These are phyloP conservation scores for Phlyctochytrium planicorne DNA, from an alignment of 192 early-diverging fungal genomes.

Conservation along the genomic window DNA sequence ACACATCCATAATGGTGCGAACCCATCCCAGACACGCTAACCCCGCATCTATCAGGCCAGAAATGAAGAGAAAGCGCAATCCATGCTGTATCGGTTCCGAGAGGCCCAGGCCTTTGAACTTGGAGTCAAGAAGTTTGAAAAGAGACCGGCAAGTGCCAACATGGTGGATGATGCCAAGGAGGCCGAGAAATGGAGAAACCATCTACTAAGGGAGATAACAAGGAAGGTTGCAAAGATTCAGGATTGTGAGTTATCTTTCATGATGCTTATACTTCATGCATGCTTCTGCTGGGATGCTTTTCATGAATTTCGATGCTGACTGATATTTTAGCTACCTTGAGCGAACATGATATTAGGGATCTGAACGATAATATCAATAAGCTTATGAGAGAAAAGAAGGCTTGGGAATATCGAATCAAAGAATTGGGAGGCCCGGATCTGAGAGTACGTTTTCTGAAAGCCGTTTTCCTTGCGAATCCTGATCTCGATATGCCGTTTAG, in stretches of 20 bases:
- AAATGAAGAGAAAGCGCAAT: slow-evolving; percentile 97
- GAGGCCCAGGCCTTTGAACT: slow-evolving; percentile 86
- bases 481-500: slow-evolving; percentile 37
- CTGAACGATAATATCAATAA: slow-evolving; percentile 98
- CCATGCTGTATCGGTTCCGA: slow-evolving; percentile 97
- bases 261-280: no score
- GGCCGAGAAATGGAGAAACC: slow-evolving; percentile 88
- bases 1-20: no score
- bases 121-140: slow-evolving; percentile 65
- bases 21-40: no score
- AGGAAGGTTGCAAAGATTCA: slow-evolving; percentile 87
- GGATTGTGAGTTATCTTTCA: slow-evolving; percentile 66
- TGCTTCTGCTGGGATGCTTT: slow-evolving; percentile 11
- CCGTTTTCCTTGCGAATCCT: neutral
- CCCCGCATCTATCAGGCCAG: slow-evolving; percentile 61
- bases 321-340: slow-evolving; percentile 60
- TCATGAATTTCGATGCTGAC: neutral
- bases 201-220: slow-evolving; percentile 87
- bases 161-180: slow-evolving; percentile 70
- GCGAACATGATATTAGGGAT: slow-evolving; percentile 90
- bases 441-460: slow-evolving; percentile 47
- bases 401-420: slow-evolving; percentile 88
- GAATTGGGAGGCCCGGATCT: slow-evolving; percentile 95
- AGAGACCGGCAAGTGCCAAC: slow-evolving; percentile 75
- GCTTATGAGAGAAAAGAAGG: slow-evolving; percentile 81